These are phyloP conservation scores for Lasiosphaeris hirsuta DNA, from an alignment of 495 filamentous ascomycete genomes.

Conservation along the genomic window DNA sequence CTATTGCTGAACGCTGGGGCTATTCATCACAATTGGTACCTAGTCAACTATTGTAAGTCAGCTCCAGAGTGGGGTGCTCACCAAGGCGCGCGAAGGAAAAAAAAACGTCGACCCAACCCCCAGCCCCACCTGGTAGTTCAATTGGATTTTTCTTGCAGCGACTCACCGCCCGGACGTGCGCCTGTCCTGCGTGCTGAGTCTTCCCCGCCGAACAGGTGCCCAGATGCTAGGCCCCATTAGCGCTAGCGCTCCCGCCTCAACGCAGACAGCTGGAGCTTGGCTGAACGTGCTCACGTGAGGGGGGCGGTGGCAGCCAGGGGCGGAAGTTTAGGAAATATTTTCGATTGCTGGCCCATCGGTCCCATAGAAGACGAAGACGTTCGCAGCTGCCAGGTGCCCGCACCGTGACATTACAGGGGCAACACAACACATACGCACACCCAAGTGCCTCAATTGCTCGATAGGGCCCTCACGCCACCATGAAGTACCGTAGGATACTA, in stretches of 20 bases:
- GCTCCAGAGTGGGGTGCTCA: too few species aligned
- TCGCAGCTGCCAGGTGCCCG: too few species aligned
- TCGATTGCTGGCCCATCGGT: too few species aligned
- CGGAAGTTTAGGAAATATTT: too few species aligned
- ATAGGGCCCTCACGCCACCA: slow-evolving; percentile 30
- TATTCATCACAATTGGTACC: too few species aligned
- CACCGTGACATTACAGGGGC: background rate
- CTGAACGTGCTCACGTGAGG: too few species aligned
- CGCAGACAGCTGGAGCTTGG: too few species aligned
- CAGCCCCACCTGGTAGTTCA: slow-evolving; percentile 1
- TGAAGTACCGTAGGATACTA: slow-evolving; percentile 51
- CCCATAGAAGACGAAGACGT: too few species aligned
- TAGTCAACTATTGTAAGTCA: too few species aligned
- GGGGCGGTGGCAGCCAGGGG: too few species aligned
- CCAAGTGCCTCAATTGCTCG: slow-evolving; percentile 5
- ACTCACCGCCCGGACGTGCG: slow-evolving; percentile 2
- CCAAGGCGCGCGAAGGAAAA: background rate
- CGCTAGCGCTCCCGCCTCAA: background rate
- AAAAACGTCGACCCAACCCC: slow-evolving; percentile 2
- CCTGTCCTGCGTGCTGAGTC: background rate
- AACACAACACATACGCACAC: background rate
- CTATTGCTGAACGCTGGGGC: too few species aligned
- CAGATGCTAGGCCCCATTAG: background rate
- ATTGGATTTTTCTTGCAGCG: slow-evolving; percentile 12
- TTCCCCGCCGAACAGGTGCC: background rate